Evolutionary conservation across 1,284 basidiomycete genomes (phyloP), one percentile per base, ranked within the genome.

Genomic region (Trametes sp.): DNA sequence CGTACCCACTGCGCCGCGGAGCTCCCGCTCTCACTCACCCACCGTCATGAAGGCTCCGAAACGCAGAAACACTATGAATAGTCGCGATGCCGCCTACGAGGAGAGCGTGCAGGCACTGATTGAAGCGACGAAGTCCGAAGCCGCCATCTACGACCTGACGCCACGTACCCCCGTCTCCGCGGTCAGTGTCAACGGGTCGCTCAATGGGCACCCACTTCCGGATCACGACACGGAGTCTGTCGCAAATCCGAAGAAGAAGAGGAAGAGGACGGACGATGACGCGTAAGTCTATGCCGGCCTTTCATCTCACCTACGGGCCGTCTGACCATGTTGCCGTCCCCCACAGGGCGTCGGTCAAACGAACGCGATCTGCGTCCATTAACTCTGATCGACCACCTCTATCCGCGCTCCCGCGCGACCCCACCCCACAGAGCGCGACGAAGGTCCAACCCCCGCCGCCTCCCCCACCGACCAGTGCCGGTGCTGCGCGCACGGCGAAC

Each of bases 1-100:
- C 49, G 57, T 61, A 24, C 69, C 75, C 38, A 74, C 77, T 44
- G 74, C 81, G 31, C 81, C 84, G 42, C 87, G 88, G 61, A 79
- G 85, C 54, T 92, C 90, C 59, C 88, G 91, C 54, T 93, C 92
- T 14, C 90, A 87, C 74, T 93, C 92, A 10, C 91, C 91, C 1
- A 80, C 82, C 28, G 75, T 83, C n/a, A 80, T 84, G 52, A 82
- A 83, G 67, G 86, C 85, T n/a, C 82, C 88, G 36, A 97, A 96
- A 78, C 87, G 94, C 63, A 84, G 96, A 64, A 95, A 94, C 70
- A 98, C 97, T 59, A 98, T 99, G 95, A 99, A 98, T 76, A 96
- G 94, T 72, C 84, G 96, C 61, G 96, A 98, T 73, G 93, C 96
- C 8, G 94, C 92, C 4, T 98, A 97, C 74, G 66, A 98, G 73